Evolutionary conservation across 345 rosid genomes (phyloP), one percentile per base, ranked within the genome.

Genomic region (Pugionium cornutum): DNA sequence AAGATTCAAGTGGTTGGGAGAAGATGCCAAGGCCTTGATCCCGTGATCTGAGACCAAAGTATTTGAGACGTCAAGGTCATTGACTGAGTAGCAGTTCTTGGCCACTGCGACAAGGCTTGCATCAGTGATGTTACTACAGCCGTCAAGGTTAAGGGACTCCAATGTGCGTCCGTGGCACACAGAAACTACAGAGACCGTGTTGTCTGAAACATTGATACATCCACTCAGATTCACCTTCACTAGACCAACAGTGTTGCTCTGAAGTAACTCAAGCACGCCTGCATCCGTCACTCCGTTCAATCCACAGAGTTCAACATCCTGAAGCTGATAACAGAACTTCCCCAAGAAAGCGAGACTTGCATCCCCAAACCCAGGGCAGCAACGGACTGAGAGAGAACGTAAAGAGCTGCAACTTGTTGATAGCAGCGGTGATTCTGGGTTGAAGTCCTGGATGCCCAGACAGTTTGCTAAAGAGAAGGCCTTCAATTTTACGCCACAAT

Each of bases 301-400:
- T 48, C 96, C 91, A 42, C 80, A 75, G 47, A 94, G 78, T 39
- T 84, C 95, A 37, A 94, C 31, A 54, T 84, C 64, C 74, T 84
- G 86, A 77, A 94, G 66, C 42, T 77, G 84, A 18, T 90, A 84
- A 75, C 99, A 94, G 80, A 88, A 46, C 54, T 80, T 86, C 0
- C 92, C 96, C 78, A 94, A 72, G 37, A 82, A 71, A 54, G 83
- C 75, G 44, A 94, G 80, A 77, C 80, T 78, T 50, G 72, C 69
- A 59, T 94, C 86, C 36, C 97, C 96, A 55, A 94, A 86, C 28
- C 96, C 96, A 39, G 95, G 96, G 79, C 99, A 90, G 77, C 80
- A 69, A 32, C 80, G 72, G 58, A 94, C 73, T 28, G 81, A 76
- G 69, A 94, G 36, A 2, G 88, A 83, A 28, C 78, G 78, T 36